Percentiles rank a stretch among this genome's conserved stretches.
phyloP scores from a whole-genome alignment of 441 rosid species.

The Manihot esculenta region DNA sequence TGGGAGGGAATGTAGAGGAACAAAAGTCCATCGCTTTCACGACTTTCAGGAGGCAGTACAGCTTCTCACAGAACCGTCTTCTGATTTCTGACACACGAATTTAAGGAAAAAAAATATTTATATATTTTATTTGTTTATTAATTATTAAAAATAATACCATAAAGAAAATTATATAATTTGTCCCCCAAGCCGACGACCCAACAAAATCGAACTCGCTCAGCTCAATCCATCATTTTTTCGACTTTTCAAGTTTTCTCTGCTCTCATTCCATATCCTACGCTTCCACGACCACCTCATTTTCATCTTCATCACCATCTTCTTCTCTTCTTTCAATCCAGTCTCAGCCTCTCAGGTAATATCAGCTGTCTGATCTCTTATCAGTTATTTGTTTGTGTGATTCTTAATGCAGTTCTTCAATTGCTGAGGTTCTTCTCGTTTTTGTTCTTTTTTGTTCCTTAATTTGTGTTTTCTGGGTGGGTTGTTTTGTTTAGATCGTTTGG shows the following conservation, averaged over 20 bases:
- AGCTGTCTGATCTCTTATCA: conserved; percentile 2
- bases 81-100: not conserved
- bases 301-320: not conserved
- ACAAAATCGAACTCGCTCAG: conserved; percentile 21
- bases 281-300: not conserved
- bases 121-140: too few species aligned
- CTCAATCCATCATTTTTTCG: conserved; percentile 10
- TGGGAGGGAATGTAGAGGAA: not conserved
- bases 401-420: not conserved
- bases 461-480: not conserved
- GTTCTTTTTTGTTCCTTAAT: not conserved
- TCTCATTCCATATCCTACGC: not conserved
- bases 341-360: conserved; percentile 31
- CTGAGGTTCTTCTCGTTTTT: not conserved
- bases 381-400: not conserved
- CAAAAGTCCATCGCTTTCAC: not conserved
- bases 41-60: not conserved
- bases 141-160: not conserved
- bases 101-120: too few species aligned
- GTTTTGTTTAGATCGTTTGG: conserved; percentile 19
- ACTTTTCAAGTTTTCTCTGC: conserved; percentile 28
- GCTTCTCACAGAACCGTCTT: not conserved
- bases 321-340: conserved; percentile 6
- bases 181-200: conserved; percentile 52
- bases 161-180: conserved; percentile 1